Evolutionary conservation across 768 basidiomycete genomes (phyloP), one percentile per base, ranked within the genome.

Genomic region (Suillus spraguei): DNA sequence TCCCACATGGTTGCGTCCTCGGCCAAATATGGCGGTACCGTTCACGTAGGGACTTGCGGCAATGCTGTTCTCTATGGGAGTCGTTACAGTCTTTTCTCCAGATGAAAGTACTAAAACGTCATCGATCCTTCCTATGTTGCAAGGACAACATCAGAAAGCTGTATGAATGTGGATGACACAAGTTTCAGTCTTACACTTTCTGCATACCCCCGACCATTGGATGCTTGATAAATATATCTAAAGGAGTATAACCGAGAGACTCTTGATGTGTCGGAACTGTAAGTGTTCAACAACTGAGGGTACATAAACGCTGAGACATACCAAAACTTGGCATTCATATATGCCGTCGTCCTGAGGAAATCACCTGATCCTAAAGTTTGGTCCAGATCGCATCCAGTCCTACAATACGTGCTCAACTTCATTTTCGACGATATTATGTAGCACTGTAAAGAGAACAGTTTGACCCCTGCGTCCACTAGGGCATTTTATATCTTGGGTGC

Each of bases 201-300:
- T 79, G 85, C n/a, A 80, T 68, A 16, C 75, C 70, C 4, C 75
- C 67, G 11, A 78, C 77, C 7, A 77, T 79, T 1, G 83, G 81
- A 64, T 85, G 83, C 32, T 72, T 74, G 39, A 76, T 61, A 64
- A 79, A 82, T 8, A 82, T 66, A 69, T 84, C 83, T 3, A 76
- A 77, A 13, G 78, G 82, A 2, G 77, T 78, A 55, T 82, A 83
- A 14, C 82, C 4, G 67, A 64, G 5, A 81, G 32, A 55, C 81
- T 81, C 33, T 77, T 68, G 66, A 62, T 77, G 73, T 4, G 55
- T 75, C 5, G 73, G 65, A 32, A 59, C 69, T 13, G 68, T 68
- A 32, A 44, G 42, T 36, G 13, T 49, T 33, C 50, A 35, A n/a
- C 16, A 28, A 44, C 33, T 22, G 9, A 14, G 20, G 16, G 22